Evolutionary conservation across 352 stramenopile genomes (phyloP), one percentile per base, ranked within the genome.

Genomic region (Pythium monospermum): DNA sequence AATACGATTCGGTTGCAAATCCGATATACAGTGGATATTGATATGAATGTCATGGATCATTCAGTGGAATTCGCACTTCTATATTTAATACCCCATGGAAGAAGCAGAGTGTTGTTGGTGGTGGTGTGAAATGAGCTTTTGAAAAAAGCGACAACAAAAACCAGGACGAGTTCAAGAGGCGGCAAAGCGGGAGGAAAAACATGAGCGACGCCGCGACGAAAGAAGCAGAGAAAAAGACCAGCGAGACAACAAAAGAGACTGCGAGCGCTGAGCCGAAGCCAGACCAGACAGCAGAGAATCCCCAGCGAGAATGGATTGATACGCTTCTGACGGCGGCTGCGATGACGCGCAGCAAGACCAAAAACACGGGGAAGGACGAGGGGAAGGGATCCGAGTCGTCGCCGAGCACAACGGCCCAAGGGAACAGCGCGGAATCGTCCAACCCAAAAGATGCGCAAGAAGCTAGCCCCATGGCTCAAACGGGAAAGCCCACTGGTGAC

Each of bases 271-370:
- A 38, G 25, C 2, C 59, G 13, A 42, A 37, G 37, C 36, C 49
- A 43, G 33, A 26, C 6, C 37, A 27, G 7, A 1, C 46, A 21
- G 30, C 44, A 11, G 53, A 57, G 31, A 67, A 74, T n/a, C 76
- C 76, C 21, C 71, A 85, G 23, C 68, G 71, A 15, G 79, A 87
- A 62, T 91, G 76, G 79, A 91, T 88, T 38, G 74, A 91, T 30
- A 88, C 76, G 47, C 66, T 91, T 23, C 73, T 91, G 13, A 77
- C 85, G 64, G 79, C 79, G 12, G 79, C 76, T 3, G 79, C 78
- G 13, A 87, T 91, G 48, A 78, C 79, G 23, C 86, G 85, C 49
- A 71, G 71, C 42, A 83, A 85, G 49, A 63, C 64, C 36, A 63
- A 71, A 11, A 49, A 67, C 18, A n/a, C n/a, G n/a, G n/a, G n/a